Percentiles rank a stretch among this genome's conserved stretches.
These are phyloP conservation scores for Annulohypoxylon nitens DNA, from an alignment of 495 filamentous ascomycete genomes.

Conservation along the genomic window DNA sequence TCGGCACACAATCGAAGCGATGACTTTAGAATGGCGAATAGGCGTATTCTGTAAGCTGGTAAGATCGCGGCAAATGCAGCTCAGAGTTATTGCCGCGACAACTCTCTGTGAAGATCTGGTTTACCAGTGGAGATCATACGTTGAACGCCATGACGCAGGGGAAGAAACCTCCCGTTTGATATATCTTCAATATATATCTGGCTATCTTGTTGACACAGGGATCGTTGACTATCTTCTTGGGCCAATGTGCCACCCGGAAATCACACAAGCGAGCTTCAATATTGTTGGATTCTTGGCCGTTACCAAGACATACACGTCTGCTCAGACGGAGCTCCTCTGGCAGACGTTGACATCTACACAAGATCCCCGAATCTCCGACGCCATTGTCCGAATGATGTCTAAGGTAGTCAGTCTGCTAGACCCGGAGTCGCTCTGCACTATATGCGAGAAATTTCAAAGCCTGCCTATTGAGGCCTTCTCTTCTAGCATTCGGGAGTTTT, in stretches of 20 bases:
- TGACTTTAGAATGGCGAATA: constrained; percentile 78
- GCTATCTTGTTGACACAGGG: constrained; percentile 72
- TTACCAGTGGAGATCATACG: constrained; percentile 64
- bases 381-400: constrained; percentile 80
- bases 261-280: constrained; percentile 84
- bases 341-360: constrained; percentile 83
- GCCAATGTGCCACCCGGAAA: constrained; percentile 89
- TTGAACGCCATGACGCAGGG: constrained; percentile 58
- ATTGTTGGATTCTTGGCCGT: constrained; percentile 91
- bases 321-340: constrained; percentile 87
- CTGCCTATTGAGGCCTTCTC: constrained; percentile 72
- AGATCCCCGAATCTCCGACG: constrained; percentile 85
- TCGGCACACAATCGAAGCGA: constrained; percentile 57
- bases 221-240: constrained; percentile 90
- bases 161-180: constrained; percentile 56
- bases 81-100: constrained; percentile 79
- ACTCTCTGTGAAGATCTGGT: constrained; percentile 81
- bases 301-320: constrained; percentile 76
- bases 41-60: constrained; percentile 76
- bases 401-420: constrained; percentile 73
- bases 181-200: constrained; percentile 72
- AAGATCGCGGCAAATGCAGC: constrained; percentile 87
- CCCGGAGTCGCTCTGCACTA: constrained; percentile 69
- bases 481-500: constrained; percentile 68
- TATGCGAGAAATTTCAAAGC: constrained; percentile 79